Base-by-base conservation (phyloP, 2,329 filamentous ascomycete genomes). In the Pseudohalonectria lignicola region DNA sequence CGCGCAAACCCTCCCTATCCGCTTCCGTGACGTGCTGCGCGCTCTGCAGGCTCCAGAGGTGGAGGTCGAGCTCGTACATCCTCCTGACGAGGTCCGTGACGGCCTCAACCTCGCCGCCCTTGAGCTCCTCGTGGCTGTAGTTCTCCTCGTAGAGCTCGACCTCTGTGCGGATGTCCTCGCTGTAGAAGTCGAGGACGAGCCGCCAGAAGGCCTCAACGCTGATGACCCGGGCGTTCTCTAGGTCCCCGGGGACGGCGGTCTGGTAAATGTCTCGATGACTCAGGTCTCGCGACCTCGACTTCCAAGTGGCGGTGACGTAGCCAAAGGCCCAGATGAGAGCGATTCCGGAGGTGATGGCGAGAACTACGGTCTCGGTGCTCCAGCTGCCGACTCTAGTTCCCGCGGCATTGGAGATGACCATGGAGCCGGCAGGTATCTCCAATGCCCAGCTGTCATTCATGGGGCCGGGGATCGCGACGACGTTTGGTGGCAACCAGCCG, bases 391-490 rank as follows among this genome's bases (percentile, higher is more conserved):
- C 5, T 17, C n/a, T n/a, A 4, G 4, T 23, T 5, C 9, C 3
- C 17, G 17, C 32, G 10, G 32, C 32, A 19, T 34, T n/a, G 10
- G n/a, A 17, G 32, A 34, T 23, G 8, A 34, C 20, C 17, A 34
- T 34, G 5, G 32, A 13, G 32, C 21, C 19, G 20, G 32, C 19
- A 13, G 32, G 32, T n/a, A 34, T 13, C 30, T 15, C 16, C n/a
- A n/a, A 17, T n/a, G 4, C 15, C 19, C 17, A 18, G 13, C 34
- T 38, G 40, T 37, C 29, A 21, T 41, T 40, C 4, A 40, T 29
- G 9, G 34, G 8, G 32, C 37, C 39, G 8, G 36, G 30, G 13
- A 47, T 33, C 16, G 43, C 43, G 34, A 48, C 17, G 18, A 48
- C 12, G 19, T 43, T 42, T 9, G 43, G 31, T 8, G 46, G 46